Evolutionary conservation across 257 asterid species (phyloP).

Genomic region (Solanum chiquidenum): DNA sequence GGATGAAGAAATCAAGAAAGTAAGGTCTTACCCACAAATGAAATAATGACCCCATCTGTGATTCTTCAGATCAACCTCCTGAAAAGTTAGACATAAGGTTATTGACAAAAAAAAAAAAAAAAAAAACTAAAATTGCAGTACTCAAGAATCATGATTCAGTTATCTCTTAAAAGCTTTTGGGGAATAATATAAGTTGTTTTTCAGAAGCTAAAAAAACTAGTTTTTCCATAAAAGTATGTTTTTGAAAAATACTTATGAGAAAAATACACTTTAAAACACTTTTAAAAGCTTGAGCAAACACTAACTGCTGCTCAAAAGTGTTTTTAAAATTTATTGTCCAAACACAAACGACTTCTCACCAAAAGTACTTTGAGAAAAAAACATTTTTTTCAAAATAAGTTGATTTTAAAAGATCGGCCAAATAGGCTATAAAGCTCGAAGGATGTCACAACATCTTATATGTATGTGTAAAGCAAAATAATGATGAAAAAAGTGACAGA

Average conservation of each 20-base stretch:
- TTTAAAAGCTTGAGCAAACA: background rate
- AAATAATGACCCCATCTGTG: conserved; percentile 93
- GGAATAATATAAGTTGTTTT: background rate
- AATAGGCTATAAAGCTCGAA: background rate
- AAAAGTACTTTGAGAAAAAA: background rate
- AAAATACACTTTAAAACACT: background rate
- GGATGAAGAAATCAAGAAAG: background rate
- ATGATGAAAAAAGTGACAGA: background rate
- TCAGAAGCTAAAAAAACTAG: background rate
- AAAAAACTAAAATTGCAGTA: background rate
- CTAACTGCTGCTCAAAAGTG: background rate
- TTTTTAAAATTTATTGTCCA: no score
- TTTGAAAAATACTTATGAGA: background rate
- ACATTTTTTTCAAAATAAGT: background rate
- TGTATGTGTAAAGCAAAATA: background rate
- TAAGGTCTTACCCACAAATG: conserved; percentile 67
- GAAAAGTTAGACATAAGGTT: conserved; percentile 2
- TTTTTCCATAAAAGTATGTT: background rate
- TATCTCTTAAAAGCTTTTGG: background rate
- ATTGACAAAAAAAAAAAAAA: background rate
- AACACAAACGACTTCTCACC: no score
- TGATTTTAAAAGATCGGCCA: background rate
- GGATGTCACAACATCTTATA: background rate
- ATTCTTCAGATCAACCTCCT: conserved; percentile 84
- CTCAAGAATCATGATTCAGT: background rate